Conservation (phyloP, 495 filamentous ascomycete genomes). For the Penicillium paxilli region DNA sequence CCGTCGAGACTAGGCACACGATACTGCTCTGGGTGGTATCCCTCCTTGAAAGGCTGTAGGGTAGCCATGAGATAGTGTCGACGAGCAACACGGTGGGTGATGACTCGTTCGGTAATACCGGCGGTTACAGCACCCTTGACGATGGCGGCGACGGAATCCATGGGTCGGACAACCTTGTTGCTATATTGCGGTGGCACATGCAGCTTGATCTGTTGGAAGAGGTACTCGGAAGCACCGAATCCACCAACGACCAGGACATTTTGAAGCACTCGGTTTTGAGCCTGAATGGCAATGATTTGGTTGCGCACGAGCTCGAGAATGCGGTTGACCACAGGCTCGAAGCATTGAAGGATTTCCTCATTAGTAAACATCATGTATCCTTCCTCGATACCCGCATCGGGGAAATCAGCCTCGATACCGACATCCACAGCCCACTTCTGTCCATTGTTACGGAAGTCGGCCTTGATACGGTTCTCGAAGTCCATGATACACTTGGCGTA, state of each 20-base stretch:
- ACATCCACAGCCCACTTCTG: slow-evolving; percentile 85
- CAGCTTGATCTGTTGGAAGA: slow-evolving; percentile 81
- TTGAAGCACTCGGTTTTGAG: slow-evolving; percentile 71
- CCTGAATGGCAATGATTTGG: slow-evolving; percentile 80
- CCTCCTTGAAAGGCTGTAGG: slow-evolving; percentile 97
- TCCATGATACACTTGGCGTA: slow-evolving; percentile 87
- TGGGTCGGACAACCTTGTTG: slow-evolving; percentile 77
- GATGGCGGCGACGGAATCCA: slow-evolving; percentile 81
- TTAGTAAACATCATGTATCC: slow-evolving; percentile 84
- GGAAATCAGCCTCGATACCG: slow-evolving; percentile 76
- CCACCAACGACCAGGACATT: slow-evolving; percentile 79
- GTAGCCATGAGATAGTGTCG: slow-evolving; percentile 99
- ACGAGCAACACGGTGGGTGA: slow-evolving; percentile 96
- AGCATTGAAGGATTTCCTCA: slow-evolving; percentile 79
- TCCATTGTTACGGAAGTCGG: slow-evolving; percentile 79
- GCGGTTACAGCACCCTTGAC: slow-evolving; percentile 82
- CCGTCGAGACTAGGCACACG: slow-evolving; percentile 95
- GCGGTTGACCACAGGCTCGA: slow-evolving; percentile 76
- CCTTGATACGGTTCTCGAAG: slow-evolving; percentile 81
- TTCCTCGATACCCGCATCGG: slow-evolving; percentile 76
- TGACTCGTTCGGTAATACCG: slow-evolving; percentile 93
- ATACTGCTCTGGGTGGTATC: slow-evolving; percentile 96
- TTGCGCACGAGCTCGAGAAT: slow-evolving; percentile 77
- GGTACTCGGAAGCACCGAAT: slow-evolving; percentile 79
- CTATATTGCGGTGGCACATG: slow-evolving; percentile 79